Percentiles rank a stretch among this genome's conserved stretches.
These are phyloP conservation scores for Trypanosoma cruzi DNA, from an alignment of 208 protist species.

Conservation along the genomic window DNA sequence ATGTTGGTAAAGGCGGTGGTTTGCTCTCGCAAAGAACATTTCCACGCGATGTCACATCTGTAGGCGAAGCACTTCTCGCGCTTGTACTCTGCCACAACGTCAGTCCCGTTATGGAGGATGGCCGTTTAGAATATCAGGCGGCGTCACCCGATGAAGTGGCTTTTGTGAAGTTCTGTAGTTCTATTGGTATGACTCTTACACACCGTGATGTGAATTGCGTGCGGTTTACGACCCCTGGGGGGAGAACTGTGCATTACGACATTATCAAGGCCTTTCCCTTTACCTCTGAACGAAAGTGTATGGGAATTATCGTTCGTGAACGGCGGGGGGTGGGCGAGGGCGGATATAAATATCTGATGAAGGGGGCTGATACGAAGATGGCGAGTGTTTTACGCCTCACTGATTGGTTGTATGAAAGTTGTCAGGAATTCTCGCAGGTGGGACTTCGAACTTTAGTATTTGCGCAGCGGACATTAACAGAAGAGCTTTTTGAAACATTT, in stretches of 20 bases:
- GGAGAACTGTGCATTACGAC: conserved; percentile 67
- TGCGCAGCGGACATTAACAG: conserved; percentile 73
- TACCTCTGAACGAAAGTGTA: conserved; percentile 97
- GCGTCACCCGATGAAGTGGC: conserved; percentile 96
- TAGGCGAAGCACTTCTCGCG: conserved; percentile 78
- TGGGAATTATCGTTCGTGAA: conserved; percentile 97
- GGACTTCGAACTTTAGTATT: conserved; percentile 96
- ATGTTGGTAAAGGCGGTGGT: not conserved
- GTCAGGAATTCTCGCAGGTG: conserved; percentile 96
- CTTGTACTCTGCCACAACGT: conserved; percentile 98
- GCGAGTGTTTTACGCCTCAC: conserved; percentile 79
- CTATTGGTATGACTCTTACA: conserved; percentile 64
- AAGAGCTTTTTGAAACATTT: conserved; percentile 90
- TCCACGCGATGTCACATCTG: conserved; percentile 44
- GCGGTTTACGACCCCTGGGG: conserved; percentile 48
- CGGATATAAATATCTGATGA: conserved; percentile 95
- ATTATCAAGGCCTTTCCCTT: conserved; percentile 98
- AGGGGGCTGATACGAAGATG: conserved; percentile 97
- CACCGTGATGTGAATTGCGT: conserved; percentile 52
- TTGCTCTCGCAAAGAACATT: conserved; percentile 7
- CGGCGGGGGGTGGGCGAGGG: not conserved
- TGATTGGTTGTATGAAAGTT: conserved; percentile 97
- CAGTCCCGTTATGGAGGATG: conserved; percentile 88
- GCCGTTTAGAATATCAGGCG: conserved; percentile 80
- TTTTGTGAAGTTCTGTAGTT: conserved; percentile 95